These are phyloP conservation scores for Rosa persica DNA, from an alignment of 306 rosid species.

Conservation along the genomic window DNA sequence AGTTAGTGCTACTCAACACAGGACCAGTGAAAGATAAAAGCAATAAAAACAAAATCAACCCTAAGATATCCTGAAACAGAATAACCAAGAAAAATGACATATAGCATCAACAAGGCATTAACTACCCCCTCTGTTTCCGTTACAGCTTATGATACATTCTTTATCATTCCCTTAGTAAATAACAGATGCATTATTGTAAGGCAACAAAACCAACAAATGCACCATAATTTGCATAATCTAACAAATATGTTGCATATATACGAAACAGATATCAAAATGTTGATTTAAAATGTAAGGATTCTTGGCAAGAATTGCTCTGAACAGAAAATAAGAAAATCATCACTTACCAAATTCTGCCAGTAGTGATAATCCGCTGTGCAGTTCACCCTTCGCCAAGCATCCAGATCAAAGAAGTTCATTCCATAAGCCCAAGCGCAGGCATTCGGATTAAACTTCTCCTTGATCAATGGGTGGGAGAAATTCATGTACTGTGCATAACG, in stretches of 20 bases:
- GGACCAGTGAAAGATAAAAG: neutral
- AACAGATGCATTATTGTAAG: neutral
- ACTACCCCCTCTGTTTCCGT: neutral
- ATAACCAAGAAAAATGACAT: neutral
- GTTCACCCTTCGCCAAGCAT: constrained; percentile 85
- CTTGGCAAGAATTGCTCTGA: neutral
- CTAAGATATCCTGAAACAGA: neutral
- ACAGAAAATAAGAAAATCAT: constrained; percentile 2
- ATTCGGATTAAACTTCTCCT: constrained; percentile 74
- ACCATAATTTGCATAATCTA: neutral
- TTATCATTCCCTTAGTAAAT: neutral
- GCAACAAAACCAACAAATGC: neutral
- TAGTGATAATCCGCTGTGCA: constrained; percentile 85
- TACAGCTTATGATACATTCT: neutral
- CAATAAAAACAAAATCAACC: neutral
- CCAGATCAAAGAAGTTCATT: constrained; percentile 87
- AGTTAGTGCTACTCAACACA: neutral
- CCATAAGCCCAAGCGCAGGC: constrained; percentile 94
- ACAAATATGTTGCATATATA: neutral
- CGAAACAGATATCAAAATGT: neutral
- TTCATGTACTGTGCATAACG: constrained; percentile 87
- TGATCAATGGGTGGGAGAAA: constrained; percentile 83
- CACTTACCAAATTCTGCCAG: constrained; percentile 83
- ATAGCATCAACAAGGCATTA: neutral
- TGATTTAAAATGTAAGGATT: neutral